These are phyloP conservation scores for Bertia moriformis DNA, from an alignment of 2,329 filamentous ascomycete species.

Conservation along the genomic window DNA sequence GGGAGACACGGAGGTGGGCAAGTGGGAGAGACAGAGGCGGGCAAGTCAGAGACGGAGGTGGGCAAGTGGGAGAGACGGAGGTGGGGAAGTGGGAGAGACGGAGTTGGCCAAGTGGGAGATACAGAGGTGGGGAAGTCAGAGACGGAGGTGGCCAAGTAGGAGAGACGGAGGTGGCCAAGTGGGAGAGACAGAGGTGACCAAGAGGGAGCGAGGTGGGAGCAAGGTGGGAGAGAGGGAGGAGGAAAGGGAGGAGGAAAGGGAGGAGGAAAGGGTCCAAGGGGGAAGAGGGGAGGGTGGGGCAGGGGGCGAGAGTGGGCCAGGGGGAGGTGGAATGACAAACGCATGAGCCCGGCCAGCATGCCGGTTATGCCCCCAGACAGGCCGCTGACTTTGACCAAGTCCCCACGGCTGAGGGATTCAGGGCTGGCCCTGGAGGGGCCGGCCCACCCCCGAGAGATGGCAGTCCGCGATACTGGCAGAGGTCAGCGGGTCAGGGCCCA, in stretches of 20 bases:
- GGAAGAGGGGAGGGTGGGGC: not conserved
- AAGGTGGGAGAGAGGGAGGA: not conserved
- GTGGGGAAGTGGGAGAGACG: too few species aligned
- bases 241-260: too few species aligned
- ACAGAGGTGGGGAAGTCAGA: too few species aligned
- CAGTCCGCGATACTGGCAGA: conserved; percentile 28
- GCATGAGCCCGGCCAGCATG: conserved; percentile 37
- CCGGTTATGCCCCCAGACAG: conserved; percentile 59
- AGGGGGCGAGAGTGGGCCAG: not conserved
- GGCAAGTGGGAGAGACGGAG: too few species aligned
- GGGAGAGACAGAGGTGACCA: not conserved
- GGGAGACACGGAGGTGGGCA: conserved; percentile 14
- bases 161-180: not conserved
- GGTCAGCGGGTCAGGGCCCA: too few species aligned
- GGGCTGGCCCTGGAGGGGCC: conserved; percentile 23
- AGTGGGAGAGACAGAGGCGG: conserved; percentile 15
- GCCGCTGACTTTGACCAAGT: conserved; percentile 54
- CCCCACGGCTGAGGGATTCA: conserved; percentile 34
- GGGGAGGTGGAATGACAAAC: conserved; percentile 21
- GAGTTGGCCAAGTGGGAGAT: too few species aligned
- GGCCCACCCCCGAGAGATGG: conserved; percentile 30
- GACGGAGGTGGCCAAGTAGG: not conserved
- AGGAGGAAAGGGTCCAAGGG: too few species aligned
- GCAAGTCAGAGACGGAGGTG: too few species aligned
- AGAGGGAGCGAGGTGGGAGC: not conserved